Evolutionary conservation across 345 rosid species (phyloP), one percentile per base, ranked within the genome.

Genomic region (Brassica rapa): DNA sequence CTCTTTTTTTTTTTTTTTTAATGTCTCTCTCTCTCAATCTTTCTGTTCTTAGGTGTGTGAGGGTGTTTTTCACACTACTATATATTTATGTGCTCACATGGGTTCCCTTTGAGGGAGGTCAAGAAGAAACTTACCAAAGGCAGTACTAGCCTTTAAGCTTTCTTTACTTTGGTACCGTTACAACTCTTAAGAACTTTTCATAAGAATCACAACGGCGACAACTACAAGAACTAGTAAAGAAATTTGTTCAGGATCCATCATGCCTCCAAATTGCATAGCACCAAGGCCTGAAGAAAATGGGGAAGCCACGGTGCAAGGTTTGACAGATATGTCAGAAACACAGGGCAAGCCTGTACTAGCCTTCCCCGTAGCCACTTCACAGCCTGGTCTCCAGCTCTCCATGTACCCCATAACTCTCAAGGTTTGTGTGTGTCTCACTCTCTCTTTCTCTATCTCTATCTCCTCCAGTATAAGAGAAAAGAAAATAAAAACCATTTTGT

Each of bases 401-500:
- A 73, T 79, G 78, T 88, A 55, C 77, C 95, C 93, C 60, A 88
- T 89, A 23, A 88, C 93, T 74, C 81, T 94, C 82, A 94, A 94
- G 98, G 98, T 94, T 25, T 72, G 53, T 67, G 66, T 12, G 4
- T 66, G 32, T 72, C 24, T 59, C 30, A 68, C 14, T 41, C 49
- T 41, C 53, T 46, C 53, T 46, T 8, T 35, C 39, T 35, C 39
- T 35, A 6, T 35, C 39, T 35, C 8, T 35, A 6, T 35, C 39
- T 35, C 39, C 46, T 39, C 46, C 14, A 9, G 46, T 27, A 27
- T 27, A 37, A 37, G 8, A 37, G 8, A 37, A 37, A 7, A 37
- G 2, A 37, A 7, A 37, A 56, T n/a, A 5, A 33, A 25, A 12
- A 49, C 0, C 66, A 43, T 16, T 70, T 11, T 69, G 55, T 29